Evolutionary conservation across 148 eudicot genomes (phyloP), one percentile per base, ranked within the genome.

Genomic region (Amaranthus cruentus): DNA sequence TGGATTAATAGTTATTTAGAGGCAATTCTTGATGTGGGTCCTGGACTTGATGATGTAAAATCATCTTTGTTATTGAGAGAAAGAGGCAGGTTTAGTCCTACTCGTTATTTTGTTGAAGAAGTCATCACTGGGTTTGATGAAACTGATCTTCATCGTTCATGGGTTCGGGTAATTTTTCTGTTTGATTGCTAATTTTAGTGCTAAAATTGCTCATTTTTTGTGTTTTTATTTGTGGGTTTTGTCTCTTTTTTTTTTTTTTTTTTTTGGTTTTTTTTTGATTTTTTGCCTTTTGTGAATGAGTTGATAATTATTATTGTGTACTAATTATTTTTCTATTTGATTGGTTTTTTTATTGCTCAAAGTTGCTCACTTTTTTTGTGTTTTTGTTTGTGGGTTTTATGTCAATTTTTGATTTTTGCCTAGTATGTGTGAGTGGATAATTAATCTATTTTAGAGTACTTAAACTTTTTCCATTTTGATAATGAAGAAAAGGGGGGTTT

Each of bases 1-100:
- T 93, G 98, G 98, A 86, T 93, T 18, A 93, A 93, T 84, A 90
- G 98, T 76, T 93, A 93, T 77, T 75, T 93, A 80, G 98, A 93
- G 81, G 98, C 98, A 74, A 93, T 93, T 76, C 79, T 93, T 46
- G 98, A 93, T 72, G 97, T 90, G 43, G 98, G 98, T 7, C 97
- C 97, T 0, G 97, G 90, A 1, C 48, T 91, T 21, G 97, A 89
- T 78, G 91, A 89, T 70, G 87, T 85, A 21, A 94, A 91, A 70
- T 82, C 97, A 38, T 94, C 98, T 2, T 78, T 94, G 69, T 62
- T 94, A 68, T 80, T 91, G 3, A 79, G 97, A 52, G 97, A 93
- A 81, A 79, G 98, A 75, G 97, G 97, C 3, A 80, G 97, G 75
- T 91, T 91, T 70, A 94, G 98, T 66, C 98, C 98, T 6, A 89